Base-by-base conservation (phyloP, 805 yeast species). In the Starmerella cellae region DNA sequence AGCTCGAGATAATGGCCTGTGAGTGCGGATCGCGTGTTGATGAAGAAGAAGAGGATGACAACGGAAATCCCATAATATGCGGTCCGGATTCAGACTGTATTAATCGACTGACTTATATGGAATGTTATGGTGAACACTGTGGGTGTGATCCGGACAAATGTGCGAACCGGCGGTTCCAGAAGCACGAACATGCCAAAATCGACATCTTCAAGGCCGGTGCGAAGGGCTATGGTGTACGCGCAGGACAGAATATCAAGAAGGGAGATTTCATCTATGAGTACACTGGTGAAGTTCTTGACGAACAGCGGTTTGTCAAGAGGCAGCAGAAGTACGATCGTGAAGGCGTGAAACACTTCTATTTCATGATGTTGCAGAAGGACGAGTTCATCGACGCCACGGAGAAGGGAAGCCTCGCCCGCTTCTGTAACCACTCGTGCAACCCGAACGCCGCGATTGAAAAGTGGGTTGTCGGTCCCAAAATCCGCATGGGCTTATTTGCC, bases 381-480 rank as follows among this genome's bases (percentile, higher is more conserved):
- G 88, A 88, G 57, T 91, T 85, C 57, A 83, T 88, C 45, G 98
- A 88, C 61, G 98, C 98, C 37, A 88, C 97, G 1, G 70, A 70
- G 38, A 80, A 74, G 63, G 98, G 97, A 6, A 75, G 84, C 17
- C 62, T 88, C 43, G 95, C 94, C 2, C 69, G 98, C 44, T 91
- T 87, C 63, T 81, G 91, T 58, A 88, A 88, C 61, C 98, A 88
- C 62, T 83, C 95, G 18, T 88, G 98, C 61, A 77, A 74, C 55
- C 98, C 98, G 11, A 91, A 91, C 60, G 88, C 94, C 19, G 83
- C 74, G 54, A 95, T 88, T 34, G 95, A 88, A 60, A 88, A 88
- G 65, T 88, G 98, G 98, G 91, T 87, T 16, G 97, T 88, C 13
- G 85, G 85, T 23, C 82, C 81, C 46, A 80, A 83, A 58, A 68